Conservation (phyloP, 805 yeast species). For the Yarrowia sp. region DNA sequence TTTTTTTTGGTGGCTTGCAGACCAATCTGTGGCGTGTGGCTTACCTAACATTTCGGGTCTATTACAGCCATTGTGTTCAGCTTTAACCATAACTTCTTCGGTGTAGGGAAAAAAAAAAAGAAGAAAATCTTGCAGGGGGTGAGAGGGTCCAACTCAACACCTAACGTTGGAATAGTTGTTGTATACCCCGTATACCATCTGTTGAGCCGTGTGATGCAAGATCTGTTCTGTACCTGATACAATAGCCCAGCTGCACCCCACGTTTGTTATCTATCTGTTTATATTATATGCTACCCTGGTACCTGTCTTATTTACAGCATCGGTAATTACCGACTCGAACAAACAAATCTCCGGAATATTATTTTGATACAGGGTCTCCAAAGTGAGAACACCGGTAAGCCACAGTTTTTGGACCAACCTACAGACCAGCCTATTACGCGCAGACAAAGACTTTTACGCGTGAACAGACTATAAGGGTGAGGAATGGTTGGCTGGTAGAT, state of each 20-base stretch:
- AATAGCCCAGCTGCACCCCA: not conserved
- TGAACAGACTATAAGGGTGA: not conserved
- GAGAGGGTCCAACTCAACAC: too few relatives aligned
- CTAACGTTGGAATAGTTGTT: too few relatives aligned
- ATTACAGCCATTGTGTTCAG: not conserved
- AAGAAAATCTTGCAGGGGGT: too few relatives aligned
- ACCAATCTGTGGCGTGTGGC: constrained; percentile 14
- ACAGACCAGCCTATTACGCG: not conserved
- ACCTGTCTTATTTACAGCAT: not conserved
- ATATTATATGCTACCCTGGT: not conserved
- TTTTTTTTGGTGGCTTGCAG: constrained; percentile 14
- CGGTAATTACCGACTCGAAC: not conserved
- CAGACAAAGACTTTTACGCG: too few relatives aligned
- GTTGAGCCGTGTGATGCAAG: too few relatives aligned
- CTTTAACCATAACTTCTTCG: constrained; percentile 10
- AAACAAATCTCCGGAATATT: constrained; percentile 4
- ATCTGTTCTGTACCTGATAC: too few relatives aligned
- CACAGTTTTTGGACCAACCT: not conserved
- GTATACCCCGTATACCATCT: too few relatives aligned
- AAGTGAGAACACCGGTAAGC: not conserved
- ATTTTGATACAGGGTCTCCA: constrained; percentile 4
- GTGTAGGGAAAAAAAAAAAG: not conserved
- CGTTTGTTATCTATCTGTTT: not conserved
- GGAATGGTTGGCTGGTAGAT: too few relatives aligned
- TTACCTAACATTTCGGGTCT: constrained; percentile 19